Percentiles rank a stretch among this genome's conserved stretches.
These are phyloP conservation scores for Avicennia marina DNA, from an alignment of 257 asterid species.

Conservation along the genomic window DNA sequence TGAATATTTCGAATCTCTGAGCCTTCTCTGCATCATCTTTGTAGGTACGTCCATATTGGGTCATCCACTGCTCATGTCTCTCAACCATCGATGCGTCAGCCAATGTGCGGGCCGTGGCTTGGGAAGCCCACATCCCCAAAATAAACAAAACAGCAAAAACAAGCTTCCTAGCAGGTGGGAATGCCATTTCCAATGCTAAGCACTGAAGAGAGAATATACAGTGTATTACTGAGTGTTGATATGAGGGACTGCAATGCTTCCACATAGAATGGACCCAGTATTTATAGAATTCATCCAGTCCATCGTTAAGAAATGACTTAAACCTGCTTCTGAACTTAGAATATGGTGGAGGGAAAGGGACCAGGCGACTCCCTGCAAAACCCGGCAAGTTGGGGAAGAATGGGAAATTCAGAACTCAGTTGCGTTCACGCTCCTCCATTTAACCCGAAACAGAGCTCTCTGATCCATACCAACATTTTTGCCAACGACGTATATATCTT, in stretches of 20 bases:
- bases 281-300: no score
- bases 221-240: no score
- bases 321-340: slow-evolving; percentile 1
- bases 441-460: background rate
- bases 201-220: no score
- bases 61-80: slow-evolving; percentile 34
- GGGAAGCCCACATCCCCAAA: slow-evolving; percentile 19
- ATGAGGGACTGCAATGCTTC: no score
- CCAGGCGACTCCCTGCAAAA: slow-evolving; percentile 1
- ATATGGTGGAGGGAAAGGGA: background rate
- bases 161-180: slow-evolving; percentile 12
- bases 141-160: slow-evolving; percentile 15
- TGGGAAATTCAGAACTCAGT: background rate
- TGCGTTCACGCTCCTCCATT: slow-evolving; percentile 11
- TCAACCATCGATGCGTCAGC: slow-evolving; percentile 26
- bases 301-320: no score
- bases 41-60: slow-evolving; percentile 26
- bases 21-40: slow-evolving; percentile 32
- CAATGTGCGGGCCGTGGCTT: slow-evolving; percentile 16
- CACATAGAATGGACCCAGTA: no score
- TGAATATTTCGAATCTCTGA: slow-evolving; percentile 26
- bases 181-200: no score
- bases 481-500: no score
- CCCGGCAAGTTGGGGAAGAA: slow-evolving; percentile 13
- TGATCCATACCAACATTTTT: no score